These are phyloP conservation scores for Salix koriyanagi DNA, from an alignment of 345 rosid genomes.

Conservation along the genomic window DNA sequence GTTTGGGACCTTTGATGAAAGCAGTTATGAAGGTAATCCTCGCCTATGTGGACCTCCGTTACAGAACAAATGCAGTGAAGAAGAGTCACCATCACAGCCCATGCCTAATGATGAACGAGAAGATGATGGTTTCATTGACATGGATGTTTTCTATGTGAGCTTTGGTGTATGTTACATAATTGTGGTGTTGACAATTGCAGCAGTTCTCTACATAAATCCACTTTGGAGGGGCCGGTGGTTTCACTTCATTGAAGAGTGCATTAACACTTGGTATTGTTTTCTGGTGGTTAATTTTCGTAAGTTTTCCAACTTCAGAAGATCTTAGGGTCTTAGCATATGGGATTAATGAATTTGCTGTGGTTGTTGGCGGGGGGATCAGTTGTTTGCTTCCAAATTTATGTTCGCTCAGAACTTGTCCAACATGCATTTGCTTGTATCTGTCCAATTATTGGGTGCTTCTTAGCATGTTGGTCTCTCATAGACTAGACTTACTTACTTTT, in stretches of 20 bases:
- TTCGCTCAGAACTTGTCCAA: no score
- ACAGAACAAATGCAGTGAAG: neutral
- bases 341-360: no score
- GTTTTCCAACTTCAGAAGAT: neutral
- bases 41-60: conserved; percentile 28
- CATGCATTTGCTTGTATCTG: no score
- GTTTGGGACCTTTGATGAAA: neutral
- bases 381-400: no score
- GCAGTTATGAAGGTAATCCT: conserved; percentile 23
- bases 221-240: conserved; percentile 8
- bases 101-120: neutral
- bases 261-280: neutral
- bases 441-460: no score
- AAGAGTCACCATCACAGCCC: neutral
- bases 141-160: conserved; percentile 1
- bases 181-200: neutral
- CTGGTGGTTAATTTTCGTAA: neutral
- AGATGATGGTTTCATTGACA: conserved; percentile 9
- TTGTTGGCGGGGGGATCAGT: no score
- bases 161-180: neutral
- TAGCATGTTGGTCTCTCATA: no score
- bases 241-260: neutral
- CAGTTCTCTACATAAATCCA: conserved; percentile 12
- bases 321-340: no score
- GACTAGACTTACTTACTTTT: no score